These are phyloP conservation scores for Aciculosporium take DNA, from an alignment of 2,329 filamentous ascomycete species.

Conservation along the genomic window DNA sequence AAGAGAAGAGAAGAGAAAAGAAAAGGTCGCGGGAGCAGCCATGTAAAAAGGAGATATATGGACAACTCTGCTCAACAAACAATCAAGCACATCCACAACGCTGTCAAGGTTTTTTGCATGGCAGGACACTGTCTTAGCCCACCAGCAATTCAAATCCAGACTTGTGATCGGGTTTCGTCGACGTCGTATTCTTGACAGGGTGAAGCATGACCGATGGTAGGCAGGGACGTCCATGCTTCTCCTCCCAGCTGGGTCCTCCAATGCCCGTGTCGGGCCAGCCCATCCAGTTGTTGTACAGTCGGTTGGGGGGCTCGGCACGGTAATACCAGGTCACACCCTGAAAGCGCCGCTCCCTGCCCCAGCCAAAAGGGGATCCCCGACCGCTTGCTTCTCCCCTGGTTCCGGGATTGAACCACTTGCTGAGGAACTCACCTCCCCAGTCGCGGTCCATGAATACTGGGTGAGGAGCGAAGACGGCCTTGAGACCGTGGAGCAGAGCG, in stretches of 20 bases:
- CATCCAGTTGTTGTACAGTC: constrained; percentile 50
- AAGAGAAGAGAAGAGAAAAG: not conserved
- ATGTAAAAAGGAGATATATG: no score
- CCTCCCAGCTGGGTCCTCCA: constrained; percentile 43
- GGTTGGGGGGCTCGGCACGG: constrained; percentile 40
- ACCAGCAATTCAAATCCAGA: constrained; percentile 24
- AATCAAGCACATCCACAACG: not conserved
- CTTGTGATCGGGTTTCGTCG: constrained; percentile 30
- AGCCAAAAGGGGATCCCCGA: constrained; percentile 42
- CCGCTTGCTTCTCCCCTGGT: constrained; percentile 39
- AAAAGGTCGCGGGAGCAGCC: not conserved
- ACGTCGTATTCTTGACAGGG: constrained; percentile 43
- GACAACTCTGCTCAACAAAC: no score
- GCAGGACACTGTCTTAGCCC: constrained; percentile 16
- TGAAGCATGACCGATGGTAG: constrained; percentile 45
- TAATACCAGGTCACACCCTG: constrained; percentile 49
- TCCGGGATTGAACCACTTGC: constrained; percentile 47
- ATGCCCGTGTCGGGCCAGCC: constrained; percentile 41
- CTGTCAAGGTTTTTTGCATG: not conserved
- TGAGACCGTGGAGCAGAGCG: constrained; percentile 62
- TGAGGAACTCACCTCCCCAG: constrained; percentile 43
- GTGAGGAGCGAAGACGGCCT: constrained; percentile 65
- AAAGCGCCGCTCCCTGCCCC: constrained; percentile 43
- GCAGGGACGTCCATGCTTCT: constrained; percentile 39
- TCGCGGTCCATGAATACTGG: constrained; percentile 67